Conservation (phyloP, 148 eudicot genomes). For the Limonium bicolor region DNA sequence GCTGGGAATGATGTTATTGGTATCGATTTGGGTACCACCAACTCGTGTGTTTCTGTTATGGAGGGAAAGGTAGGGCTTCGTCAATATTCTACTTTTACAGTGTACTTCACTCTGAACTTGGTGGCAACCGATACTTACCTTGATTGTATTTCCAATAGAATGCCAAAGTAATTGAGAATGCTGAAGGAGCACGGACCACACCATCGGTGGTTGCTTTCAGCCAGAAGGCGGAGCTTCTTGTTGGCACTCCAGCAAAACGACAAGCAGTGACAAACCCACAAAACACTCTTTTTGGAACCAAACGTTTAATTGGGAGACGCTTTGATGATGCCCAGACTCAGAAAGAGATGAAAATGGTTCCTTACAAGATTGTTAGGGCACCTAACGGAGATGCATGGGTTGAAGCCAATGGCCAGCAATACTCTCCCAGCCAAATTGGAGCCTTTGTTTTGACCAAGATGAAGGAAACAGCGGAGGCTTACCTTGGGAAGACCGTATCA, state of each 20-base stretch:
- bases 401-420: conserved; percentile 86
- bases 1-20: conserved; percentile 89
- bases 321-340: conserved; percentile 84
- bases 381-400: conserved; percentile 99
- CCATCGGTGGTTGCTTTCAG: conserved; percentile 85
- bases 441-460: conserved; percentile 84
- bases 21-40: conserved; percentile 92
- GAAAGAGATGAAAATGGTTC: conserved; percentile 95
- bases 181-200: conserved; percentile 96
- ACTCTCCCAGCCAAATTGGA: conserved; percentile 89
- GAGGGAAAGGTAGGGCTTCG: conserved; percentile 66
- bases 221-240: conserved; percentile 73
- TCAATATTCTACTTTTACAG: neutral
- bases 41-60: conserved; percentile 91
- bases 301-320: conserved; percentile 83
- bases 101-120: too few relatives aligned
- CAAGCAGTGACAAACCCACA: conserved; percentile 89
- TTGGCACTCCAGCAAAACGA: conserved; percentile 91
- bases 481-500: conserved; percentile 61
- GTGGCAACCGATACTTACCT: too few relatives aligned
- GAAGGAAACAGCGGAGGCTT: conserved; percentile 97
- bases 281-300: conserved; percentile 71
- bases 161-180: conserved; percentile 85
- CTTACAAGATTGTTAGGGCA: conserved; percentile 73
- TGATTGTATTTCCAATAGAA: too few relatives aligned